Percentiles rank a stretch among this genome's conserved stretches.
These are phyloP conservation scores for Senna tora DNA, from an alignment of 306 rosid genomes.

Conservation along the genomic window DNA sequence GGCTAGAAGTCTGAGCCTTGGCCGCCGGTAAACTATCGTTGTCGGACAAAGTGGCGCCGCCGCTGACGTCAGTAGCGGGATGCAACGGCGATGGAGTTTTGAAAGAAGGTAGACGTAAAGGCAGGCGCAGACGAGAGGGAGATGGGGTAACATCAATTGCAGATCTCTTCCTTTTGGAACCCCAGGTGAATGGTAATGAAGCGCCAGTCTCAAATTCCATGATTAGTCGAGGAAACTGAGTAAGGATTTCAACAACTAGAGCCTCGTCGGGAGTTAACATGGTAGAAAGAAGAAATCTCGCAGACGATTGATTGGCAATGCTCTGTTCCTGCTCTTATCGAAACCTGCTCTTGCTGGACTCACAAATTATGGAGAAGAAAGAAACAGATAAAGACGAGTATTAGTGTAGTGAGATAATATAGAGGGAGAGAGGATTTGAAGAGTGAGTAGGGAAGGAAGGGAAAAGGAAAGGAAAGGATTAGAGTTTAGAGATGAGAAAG, in stretches of 20 bases:
- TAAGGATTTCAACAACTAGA: slow-evolving; percentile 47
- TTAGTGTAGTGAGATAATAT: not conserved
- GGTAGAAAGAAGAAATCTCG: not conserved
- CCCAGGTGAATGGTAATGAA: slow-evolving; percentile 44
- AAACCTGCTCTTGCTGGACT: not conserved
- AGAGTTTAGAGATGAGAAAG: not conserved
- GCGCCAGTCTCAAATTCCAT: not conserved
- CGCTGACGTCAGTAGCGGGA: not conserved
- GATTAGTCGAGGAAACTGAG: slow-evolving; percentile 23
- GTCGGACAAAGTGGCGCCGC: not conserved
- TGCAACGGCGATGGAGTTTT: slow-evolving; percentile 29
- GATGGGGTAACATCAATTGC: not conserved
- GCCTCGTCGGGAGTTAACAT: slow-evolving; percentile 32
- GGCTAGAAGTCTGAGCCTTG: slow-evolving; percentile 49
- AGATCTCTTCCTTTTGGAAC: slow-evolving; percentile 58
- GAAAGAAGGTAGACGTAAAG: not conserved
- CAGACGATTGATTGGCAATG: not conserved
- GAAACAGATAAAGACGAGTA: not conserved
- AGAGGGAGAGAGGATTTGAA: not conserved
- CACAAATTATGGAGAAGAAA: not conserved
- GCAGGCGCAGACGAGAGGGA: not conserved
- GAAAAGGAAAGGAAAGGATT: not conserved
- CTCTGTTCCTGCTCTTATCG: not conserved
- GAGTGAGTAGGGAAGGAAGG: not conserved
- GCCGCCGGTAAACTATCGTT: slow-evolving; percentile 9